Percentiles rank a stretch among this genome's conserved stretches.
These are phyloP conservation scores for Nothopassalora personata DNA, from an alignment of 2,329 filamentous ascomycete species.

Conservation along the genomic window DNA sequence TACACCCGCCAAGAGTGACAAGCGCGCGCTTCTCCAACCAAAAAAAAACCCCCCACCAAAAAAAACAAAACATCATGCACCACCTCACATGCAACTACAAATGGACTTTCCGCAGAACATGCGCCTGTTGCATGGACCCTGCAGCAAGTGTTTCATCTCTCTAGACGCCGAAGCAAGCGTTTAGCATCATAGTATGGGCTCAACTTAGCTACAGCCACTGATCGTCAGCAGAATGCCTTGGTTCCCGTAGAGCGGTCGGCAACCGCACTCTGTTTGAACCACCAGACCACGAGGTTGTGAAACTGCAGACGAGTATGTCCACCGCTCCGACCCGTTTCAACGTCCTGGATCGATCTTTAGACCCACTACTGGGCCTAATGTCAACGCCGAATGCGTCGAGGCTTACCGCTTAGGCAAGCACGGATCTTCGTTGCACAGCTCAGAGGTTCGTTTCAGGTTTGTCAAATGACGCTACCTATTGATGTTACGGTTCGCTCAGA, in stretches of 20 bases:
- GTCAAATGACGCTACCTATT: conserved; percentile 18
- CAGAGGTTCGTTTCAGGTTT: conserved; percentile 26
- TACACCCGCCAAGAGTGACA: conserved; percentile 5
- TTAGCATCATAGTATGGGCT: conserved; percentile 19
- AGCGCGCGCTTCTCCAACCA: conserved; percentile 13
- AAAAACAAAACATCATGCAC: conserved; percentile 6
- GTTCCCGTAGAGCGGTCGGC: conserved; percentile 10
- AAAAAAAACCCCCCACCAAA: too few relatives aligned
- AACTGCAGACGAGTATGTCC: conserved; percentile 7
- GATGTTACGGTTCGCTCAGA: conserved; percentile 1
- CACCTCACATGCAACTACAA: conserved; percentile 4
- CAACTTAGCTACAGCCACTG: conserved; percentile 23
- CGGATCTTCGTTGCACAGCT: conserved; percentile 23
- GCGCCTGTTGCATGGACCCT: conserved; percentile 6
- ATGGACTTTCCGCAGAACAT: conserved; percentile 14
- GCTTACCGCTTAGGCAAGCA: conserved; percentile 11
- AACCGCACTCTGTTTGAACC: conserved; percentile 12
- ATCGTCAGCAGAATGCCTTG: conserved; percentile 6
- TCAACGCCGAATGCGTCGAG: conserved; percentile 9
- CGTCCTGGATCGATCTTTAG: conserved; percentile 9
- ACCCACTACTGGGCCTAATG: conserved; percentile 3
- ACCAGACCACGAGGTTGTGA: conserved; percentile 9
- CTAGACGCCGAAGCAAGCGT: conserved; percentile 24
- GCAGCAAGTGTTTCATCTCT: conserved; percentile 29
- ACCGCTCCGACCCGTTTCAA: conserved; percentile 15